Conservation (phyloP, 2,329 filamentous ascomycete genomes). For the Penicillium digitatum region DNA sequence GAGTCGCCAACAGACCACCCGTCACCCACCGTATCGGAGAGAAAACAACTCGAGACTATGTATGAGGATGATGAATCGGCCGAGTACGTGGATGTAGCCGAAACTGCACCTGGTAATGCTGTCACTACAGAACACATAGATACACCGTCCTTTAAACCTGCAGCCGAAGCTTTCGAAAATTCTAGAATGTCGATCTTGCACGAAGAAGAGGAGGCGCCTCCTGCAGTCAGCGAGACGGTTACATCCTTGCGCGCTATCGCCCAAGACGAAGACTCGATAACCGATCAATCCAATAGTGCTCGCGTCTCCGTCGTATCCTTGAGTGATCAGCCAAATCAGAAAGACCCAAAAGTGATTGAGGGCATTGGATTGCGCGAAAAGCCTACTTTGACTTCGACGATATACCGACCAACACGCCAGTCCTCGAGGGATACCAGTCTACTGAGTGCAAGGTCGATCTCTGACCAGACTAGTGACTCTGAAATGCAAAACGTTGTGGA, state of each 20-base stretch:
- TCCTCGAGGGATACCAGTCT: constrained; percentile 25
- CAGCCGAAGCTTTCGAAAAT: constrained; percentile 11
- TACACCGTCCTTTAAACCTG: constrained; percentile 5
- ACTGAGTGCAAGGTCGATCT: constrained; percentile 22
- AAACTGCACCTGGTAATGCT: constrained; percentile 18
- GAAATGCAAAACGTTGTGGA: constrained; percentile 17
- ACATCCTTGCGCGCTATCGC: constrained; percentile 20
- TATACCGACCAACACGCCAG: constrained; percentile 32
- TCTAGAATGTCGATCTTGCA: constrained; percentile 20
- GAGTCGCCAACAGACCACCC: constrained; percentile 18
- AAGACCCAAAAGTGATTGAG: constrained; percentile 30
- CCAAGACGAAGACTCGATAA: constrained; percentile 17
- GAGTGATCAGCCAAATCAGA: constrained; percentile 16
- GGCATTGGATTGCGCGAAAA: constrained; percentile 32
- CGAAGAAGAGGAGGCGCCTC: constrained; percentile 21
- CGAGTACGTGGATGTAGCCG: constrained; percentile 22
- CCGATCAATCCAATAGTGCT: constrained; percentile 20
- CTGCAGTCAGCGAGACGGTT: constrained; percentile 15
- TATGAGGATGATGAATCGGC: constrained; percentile 35
- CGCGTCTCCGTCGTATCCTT: constrained; percentile 21
- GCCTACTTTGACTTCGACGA: constrained; percentile 24
- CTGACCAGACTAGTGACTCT: constrained; percentile 23
- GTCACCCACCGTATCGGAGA: constrained; percentile 28
- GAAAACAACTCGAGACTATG: constrained; percentile 36
- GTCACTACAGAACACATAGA: constrained; percentile 16